Evolutionary conservation across 495 filamentous ascomycete species (phyloP), one percentile per base, ranked within the genome.

Genomic region (Evansstolkia leycettana): DNA sequence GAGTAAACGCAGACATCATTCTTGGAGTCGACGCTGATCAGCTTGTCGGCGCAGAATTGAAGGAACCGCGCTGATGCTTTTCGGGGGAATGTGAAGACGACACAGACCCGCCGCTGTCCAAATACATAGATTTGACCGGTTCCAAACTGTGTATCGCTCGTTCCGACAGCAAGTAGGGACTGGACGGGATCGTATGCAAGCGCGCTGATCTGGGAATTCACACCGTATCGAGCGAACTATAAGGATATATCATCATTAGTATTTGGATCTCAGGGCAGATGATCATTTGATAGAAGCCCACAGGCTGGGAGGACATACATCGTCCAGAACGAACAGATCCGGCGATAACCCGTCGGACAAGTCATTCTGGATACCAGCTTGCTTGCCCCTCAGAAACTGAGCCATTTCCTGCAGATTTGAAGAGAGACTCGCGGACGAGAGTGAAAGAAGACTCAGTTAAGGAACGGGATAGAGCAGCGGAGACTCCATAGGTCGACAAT

Each of bases 171-270:
- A 19, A 98, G 67, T 18, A 98, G 77, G 13, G 87, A 94, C 53
- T 96, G 90, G 15, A 92, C 68, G 4, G 90, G 89, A 41, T 95
- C 86, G 65, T 92, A 95, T 43, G 88, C 79, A 28, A 96, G 50
- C 16, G 72, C 75, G 43, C 76, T 79, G 39, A 90, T 76, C 51
- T 89, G 83, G 5, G 84, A 93, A 51, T 85, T 87, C 45, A 96
- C 72, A 34, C 90, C 90, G 51, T 80, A 92, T 48, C 84, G 78
- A 27, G 70, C 69, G 40, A 87, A 75, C 78, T 83, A 42, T 26
- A 30, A 40, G 17, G 33, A 17, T 41, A 17, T 29, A 29, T 5
- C 27, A 14, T 9, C 4, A 23, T 23, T 9, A 23, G 20, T 9
- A 23, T 23, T 23, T 23, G 20, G 9, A 23, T 4, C 27, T n/a